Evolutionary conservation across 139 green algal genomes (phyloP).

Genomic region (Mesostigma viride): DNA sequence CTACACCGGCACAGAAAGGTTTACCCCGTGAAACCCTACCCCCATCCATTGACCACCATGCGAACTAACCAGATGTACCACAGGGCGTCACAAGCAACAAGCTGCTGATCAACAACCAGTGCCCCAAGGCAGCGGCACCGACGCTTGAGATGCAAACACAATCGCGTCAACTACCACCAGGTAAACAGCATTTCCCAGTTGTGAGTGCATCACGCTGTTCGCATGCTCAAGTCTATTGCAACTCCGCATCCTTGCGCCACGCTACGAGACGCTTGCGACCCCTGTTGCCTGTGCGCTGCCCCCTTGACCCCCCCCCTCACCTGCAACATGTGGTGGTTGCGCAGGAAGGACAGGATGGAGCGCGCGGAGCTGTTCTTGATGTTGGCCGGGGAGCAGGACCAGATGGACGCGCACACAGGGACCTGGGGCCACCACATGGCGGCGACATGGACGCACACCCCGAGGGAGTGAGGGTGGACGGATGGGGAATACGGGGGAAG

Average conservation of each 20-base stretch:
- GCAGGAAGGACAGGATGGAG: constrained; percentile 84
- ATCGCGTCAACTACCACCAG: too few species aligned
- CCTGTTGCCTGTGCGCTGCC: neutral
- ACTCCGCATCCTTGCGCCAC: neutral
- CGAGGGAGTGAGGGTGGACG: too few species aligned
- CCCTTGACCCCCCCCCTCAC: constrained; percentile 3
- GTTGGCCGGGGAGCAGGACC: constrained; percentile 67
- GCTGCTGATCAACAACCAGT: too few species aligned
- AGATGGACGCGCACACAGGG: constrained; percentile 94
- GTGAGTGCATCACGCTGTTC: neutral
- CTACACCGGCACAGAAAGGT: too few species aligned
- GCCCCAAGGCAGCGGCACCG: too few species aligned
- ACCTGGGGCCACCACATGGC: constrained; percentile 59
- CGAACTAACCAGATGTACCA: too few species aligned
- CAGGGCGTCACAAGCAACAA: too few species aligned
- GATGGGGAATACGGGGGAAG: constrained; percentile 49
- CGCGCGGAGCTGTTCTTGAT: constrained; percentile 71
- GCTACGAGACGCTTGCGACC: neutral
- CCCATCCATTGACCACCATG: too few species aligned
- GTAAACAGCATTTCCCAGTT: too few species aligned
- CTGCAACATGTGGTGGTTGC: constrained; percentile 90
- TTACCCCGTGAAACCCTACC: too few species aligned
- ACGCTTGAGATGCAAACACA: too few species aligned
- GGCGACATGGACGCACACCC: too few species aligned
- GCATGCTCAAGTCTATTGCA: neutral